Conservation (phyloP, 768 basidiomycete genomes). For the Boletus reticuloceps region DNA sequence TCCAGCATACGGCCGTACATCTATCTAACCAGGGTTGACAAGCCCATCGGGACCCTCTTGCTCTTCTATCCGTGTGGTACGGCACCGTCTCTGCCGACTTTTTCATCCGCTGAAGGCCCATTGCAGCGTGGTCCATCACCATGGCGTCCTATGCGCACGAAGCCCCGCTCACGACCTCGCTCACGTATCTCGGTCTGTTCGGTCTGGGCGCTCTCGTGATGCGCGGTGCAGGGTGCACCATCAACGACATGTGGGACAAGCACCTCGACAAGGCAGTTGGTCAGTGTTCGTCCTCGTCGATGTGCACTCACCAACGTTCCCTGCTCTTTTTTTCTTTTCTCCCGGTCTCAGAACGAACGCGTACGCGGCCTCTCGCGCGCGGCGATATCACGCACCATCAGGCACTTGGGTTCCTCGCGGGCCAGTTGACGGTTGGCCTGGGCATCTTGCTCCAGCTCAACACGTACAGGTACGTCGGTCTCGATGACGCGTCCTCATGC, state of each 20-base stretch:
- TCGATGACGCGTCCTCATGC: neutral
- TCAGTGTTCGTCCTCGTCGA: constrained; percentile 29
- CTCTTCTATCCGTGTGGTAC: constrained; percentile 93
- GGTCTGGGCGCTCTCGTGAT: constrained; percentile 90
- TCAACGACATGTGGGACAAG: constrained; percentile 98
- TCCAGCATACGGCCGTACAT: constrained; percentile 69
- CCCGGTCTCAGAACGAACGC: constrained; percentile 68
- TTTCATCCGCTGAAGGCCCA: neutral
- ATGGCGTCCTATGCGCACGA: constrained; percentile 88
- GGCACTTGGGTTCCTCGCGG: constrained; percentile 77
- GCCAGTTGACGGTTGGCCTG: constrained; percentile 79
- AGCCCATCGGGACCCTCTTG: constrained; percentile 91
- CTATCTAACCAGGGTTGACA: constrained; percentile 86
- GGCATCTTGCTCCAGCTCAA: constrained; percentile 89
- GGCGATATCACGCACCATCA: constrained; percentile 76
- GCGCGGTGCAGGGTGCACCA: constrained; percentile 97
- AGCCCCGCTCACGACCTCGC: constrained; percentile 61
- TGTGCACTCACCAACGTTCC: neutral
- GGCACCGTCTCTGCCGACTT: constrained; percentile 16
- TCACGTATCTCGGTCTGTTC: constrained; percentile 80
- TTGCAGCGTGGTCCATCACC: constrained; percentile 93
- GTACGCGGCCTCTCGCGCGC: constrained; percentile 79
- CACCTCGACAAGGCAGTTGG: constrained; percentile 91
- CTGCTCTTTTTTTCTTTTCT: neutral
- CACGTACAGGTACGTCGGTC: constrained; percentile 73